A percentile compares a stretch with the other conserved stretches of the same genome.
phyloP scores from a whole-genome alignment of 2,329 filamentous ascomycete genomes.

The Epichloe hybrida region DNA sequence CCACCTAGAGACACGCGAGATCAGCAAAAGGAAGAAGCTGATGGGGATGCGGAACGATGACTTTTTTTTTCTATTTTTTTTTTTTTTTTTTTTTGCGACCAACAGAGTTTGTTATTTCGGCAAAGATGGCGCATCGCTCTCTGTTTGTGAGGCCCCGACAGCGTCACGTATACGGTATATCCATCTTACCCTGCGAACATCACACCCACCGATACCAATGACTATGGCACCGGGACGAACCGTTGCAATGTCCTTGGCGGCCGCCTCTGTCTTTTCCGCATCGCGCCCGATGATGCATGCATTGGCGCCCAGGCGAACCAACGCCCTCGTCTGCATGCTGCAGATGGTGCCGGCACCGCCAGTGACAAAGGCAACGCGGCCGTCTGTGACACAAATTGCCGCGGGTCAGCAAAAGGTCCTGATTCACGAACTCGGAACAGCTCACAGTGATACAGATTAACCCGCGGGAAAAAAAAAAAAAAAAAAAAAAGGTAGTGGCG shows the following conservation, averaged over 20 bases:
- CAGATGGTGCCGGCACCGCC: constrained; percentile 91
- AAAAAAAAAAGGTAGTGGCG: background rate
- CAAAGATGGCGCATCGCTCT: too few relatives aligned
- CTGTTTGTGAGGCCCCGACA: background rate
- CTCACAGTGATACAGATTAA: too few relatives aligned
- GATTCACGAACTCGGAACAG: too few relatives aligned
- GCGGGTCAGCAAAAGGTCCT: background rate
- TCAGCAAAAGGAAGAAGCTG: background rate
- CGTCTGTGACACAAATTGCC: constrained; percentile 37
- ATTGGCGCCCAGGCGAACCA: constrained; percentile 83
- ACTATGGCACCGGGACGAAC: constrained; percentile 70
- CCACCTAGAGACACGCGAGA: constrained; percentile 10
- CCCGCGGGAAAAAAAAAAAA: too few relatives aligned
- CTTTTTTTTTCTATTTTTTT: too few relatives aligned
- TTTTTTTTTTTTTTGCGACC: too few relatives aligned
- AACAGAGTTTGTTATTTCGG: too few relatives aligned
- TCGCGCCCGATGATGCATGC: constrained; percentile 91
- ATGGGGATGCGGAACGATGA: too few relatives aligned
- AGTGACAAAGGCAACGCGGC: constrained; percentile 88
- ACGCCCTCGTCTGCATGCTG: constrained; percentile 79
- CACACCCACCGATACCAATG: constrained; percentile 67
- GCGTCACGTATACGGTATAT: constrained; percentile 1
- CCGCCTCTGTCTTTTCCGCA: constrained; percentile 69
- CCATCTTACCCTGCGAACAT: constrained; percentile 54
- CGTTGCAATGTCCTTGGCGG: constrained; percentile 69